phyloP scores from a whole-genome alignment of 805 yeast species.

The Nakazawaea wyomingensis region DNA sequence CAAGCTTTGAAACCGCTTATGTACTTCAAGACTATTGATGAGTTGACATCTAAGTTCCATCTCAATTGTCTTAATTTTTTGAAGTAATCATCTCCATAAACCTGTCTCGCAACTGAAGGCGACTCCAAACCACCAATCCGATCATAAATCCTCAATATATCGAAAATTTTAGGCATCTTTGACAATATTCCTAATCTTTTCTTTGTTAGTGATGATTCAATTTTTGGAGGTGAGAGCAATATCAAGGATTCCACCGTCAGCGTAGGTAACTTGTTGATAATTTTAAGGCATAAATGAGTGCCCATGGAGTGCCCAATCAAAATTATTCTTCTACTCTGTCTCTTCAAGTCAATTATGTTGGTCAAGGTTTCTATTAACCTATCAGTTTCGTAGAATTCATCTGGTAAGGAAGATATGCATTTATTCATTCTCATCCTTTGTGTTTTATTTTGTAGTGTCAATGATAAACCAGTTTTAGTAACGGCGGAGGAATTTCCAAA shows the following conservation, averaged over 20 bases:
- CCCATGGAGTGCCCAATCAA: conserved; percentile 57
- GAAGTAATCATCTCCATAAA: conserved; percentile 29
- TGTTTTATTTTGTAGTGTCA: conserved; percentile 18
- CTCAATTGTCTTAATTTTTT: conserved; percentile 55
- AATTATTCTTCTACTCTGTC: conserved; percentile 39
- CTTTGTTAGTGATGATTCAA: conserved; percentile 14
- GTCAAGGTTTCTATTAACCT: conserved; percentile 34
- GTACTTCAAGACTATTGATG: conserved; percentile 49
- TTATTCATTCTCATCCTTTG: conserved; percentile 24
- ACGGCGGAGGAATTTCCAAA: conserved; percentile 52
- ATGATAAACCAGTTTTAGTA: conserved; percentile 13
- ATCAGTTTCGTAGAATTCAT: conserved; percentile 38
- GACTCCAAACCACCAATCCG: conserved; percentile 60
- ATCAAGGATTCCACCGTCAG: conserved; percentile 41
- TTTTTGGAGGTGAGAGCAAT: conserved; percentile 42
- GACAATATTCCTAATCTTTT: conserved; percentile 28
- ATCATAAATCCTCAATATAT: conserved; percentile 52
- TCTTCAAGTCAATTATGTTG: conserved; percentile 31
- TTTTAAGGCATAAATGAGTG: conserved; percentile 39
- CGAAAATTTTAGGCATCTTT: conserved; percentile 42
- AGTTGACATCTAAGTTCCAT: conserved; percentile 63
- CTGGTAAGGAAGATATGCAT: conserved; percentile 26
- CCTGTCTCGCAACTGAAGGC: conserved; percentile 52
- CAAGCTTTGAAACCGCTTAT: conserved; percentile 44
- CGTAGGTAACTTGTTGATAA: conserved; percentile 32